phyloP scores from a whole-genome alignment of 441 rosid genomes.

The Adansonia gregorii region DNA sequence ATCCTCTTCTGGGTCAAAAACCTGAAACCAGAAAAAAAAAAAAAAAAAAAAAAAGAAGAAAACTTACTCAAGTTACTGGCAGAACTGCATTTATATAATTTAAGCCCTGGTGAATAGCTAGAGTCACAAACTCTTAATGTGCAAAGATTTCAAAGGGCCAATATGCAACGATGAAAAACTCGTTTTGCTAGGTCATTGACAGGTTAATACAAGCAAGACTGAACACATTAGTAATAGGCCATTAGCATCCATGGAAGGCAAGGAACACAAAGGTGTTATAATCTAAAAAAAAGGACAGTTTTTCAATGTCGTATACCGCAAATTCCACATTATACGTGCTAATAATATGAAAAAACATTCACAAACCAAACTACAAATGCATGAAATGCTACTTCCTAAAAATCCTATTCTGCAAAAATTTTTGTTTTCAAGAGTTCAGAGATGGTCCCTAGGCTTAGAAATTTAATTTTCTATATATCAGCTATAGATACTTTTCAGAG shows the following conservation, averaged over 20 bases:
- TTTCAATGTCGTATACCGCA: background rate
- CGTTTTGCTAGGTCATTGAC: slow-evolving; percentile 3
- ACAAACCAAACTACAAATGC: background rate
- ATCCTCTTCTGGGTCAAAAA: background rate
- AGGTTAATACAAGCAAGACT: background rate
- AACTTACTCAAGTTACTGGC: background rate
- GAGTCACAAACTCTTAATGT: background rate
- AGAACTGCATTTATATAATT: background rate
- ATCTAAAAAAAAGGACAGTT: background rate
- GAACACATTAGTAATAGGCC: background rate
- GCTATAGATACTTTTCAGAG: background rate
- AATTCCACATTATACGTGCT: background rate
- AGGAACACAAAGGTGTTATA: background rate
- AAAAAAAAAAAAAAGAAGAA: background rate
- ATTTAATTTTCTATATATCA: background rate
- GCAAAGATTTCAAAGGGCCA: background rate
- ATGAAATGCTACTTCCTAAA: slow-evolving; percentile 13
- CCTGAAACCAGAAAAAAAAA: background rate
- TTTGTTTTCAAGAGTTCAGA: background rate
- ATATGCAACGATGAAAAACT: background rate
- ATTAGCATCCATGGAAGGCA: background rate
- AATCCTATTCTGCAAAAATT: background rate
- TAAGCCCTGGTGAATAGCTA: background rate
- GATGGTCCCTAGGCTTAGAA: background rate
- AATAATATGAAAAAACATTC: background rate